phyloP scores from a whole-genome alignment of 179 eudicot genomes.

The Carnegiea gigantea region DNA sequence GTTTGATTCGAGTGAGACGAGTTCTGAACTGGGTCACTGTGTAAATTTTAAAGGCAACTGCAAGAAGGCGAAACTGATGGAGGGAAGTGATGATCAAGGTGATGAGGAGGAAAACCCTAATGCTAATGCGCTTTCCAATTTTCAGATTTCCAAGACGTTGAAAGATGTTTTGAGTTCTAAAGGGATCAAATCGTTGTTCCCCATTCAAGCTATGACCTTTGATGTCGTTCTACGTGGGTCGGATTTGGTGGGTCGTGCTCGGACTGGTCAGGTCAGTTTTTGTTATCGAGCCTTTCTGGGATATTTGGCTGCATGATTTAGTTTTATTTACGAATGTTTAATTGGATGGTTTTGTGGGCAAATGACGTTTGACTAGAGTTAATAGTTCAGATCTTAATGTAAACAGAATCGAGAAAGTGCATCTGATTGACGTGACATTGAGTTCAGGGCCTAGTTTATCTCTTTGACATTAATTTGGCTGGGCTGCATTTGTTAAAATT shows the following conservation, averaged over 20 bases:
- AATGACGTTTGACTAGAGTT: too few relatives aligned
- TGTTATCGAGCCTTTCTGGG: neutral
- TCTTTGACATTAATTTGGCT: too few relatives aligned
- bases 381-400: too few relatives aligned
- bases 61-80: conserved; percentile 35
- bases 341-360: too few relatives aligned
- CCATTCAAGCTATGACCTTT: conserved; percentile 91
- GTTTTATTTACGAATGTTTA: too few relatives aligned
- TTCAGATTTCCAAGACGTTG: conserved; percentile 66
- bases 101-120: conserved; percentile 48
- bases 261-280: conserved; percentile 82
- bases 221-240: conserved; percentile 56
- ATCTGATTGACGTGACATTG: neutral
- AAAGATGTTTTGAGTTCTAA: conserved; percentile 50
- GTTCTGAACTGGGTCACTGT: conserved; percentile 54
- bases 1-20: conserved; percentile 47
- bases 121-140: conserved; percentile 58
- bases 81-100: conserved; percentile 21
- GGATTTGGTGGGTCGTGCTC: conserved; percentile 89
- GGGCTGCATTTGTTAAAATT: neutral
- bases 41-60: conserved; percentile 26
- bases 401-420: too few relatives aligned
- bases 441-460: neutral
- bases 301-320: neutral
- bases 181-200: conserved; percentile 80